Conservation (phyloP, 176 grass and related monocot genomes). For the Ampelocalamus luodianensis region DNA sequence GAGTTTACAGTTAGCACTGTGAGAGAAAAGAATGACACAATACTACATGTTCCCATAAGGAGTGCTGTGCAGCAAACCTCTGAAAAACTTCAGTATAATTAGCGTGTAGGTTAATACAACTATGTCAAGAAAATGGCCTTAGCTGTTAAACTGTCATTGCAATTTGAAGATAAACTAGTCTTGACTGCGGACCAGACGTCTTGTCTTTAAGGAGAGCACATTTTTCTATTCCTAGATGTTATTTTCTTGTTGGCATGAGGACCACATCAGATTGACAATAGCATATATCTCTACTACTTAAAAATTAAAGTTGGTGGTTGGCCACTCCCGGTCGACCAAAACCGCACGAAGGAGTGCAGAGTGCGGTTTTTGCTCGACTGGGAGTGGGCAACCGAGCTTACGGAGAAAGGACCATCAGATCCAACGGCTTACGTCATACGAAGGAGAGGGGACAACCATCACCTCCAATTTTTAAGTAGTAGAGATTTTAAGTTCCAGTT, state of each 20-base stretch:
- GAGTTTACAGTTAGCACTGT: slow-evolving; percentile 8
- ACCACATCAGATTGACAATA: background rate
- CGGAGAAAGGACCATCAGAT: no score
- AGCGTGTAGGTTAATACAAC: background rate
- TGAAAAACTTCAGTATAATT: background rate
- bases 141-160: background rate
- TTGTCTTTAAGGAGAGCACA: background rate
- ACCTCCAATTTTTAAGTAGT: no score
- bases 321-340: no score
- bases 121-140: slow-evolving; percentile 24
- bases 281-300: no score
- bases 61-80: background rate
- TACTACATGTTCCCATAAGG: background rate
- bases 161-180: background rate
- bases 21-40: background rate
- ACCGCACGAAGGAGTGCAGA: no score
- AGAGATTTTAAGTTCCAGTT: no score
- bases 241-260: background rate
- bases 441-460: no score
- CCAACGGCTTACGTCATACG: no score
- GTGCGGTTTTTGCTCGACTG: no score
- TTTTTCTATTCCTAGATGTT: background rate
- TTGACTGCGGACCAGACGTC: slow-evolving; percentile 11
- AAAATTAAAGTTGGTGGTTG: no score
- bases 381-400: no score